Conservation (phyloP, 768 basidiomycete species). For the Plicaturopsis crispa region DNA sequence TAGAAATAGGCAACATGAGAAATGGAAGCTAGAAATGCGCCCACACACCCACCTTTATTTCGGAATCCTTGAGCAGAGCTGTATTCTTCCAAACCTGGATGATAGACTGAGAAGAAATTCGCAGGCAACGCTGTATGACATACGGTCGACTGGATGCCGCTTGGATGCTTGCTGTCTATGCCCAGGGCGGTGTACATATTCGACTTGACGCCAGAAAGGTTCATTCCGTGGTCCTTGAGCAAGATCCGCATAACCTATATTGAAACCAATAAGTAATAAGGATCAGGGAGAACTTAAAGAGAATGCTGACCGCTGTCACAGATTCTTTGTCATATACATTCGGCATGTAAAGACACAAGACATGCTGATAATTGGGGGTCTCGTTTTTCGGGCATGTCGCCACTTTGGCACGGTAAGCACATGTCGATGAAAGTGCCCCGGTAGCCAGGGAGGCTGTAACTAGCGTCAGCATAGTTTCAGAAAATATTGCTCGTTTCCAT, state of each 20-base stretch:
- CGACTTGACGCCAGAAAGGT: slow-evolving; percentile 63
- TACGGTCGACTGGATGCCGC: slow-evolving; percentile 66
- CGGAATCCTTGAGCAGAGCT: slow-evolving; percentile 47
- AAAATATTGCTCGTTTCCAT: slow-evolving; percentile 8
- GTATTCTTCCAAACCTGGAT: slow-evolving; percentile 62
- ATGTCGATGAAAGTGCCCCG: slow-evolving; percentile 54
- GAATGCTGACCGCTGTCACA: slow-evolving; percentile 40
- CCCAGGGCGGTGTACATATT: slow-evolving; percentile 62
- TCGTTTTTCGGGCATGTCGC: slow-evolving; percentile 50
- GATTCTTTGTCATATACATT: slow-evolving; percentile 59
- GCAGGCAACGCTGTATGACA: neutral
- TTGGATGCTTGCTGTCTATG: slow-evolving; percentile 70
- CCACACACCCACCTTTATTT: slow-evolving; percentile 56
- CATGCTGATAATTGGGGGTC: slow-evolving; percentile 44
- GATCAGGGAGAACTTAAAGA: neutral
- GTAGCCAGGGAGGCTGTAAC: slow-evolving; percentile 51
- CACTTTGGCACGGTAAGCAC: slow-evolving; percentile 54
- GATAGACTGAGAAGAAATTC: slow-evolving; percentile 2
- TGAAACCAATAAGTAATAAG: slow-evolving; percentile 3
- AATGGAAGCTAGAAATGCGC: too few species aligned
- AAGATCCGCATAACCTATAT: slow-evolving; percentile 62
- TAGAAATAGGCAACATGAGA: slow-evolving; percentile 15
- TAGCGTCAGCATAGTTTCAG: neutral
- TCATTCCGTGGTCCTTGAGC: slow-evolving; percentile 56
- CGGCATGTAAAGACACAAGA: slow-evolving; percentile 68